A percentile compares a stretch with the other conserved stretches of the same genome.
These are phyloP conservation scores for Aspergillus thermomutatus DNA, from an alignment of 2,329 filamentous ascomycete genomes.

Conservation along the genomic window DNA sequence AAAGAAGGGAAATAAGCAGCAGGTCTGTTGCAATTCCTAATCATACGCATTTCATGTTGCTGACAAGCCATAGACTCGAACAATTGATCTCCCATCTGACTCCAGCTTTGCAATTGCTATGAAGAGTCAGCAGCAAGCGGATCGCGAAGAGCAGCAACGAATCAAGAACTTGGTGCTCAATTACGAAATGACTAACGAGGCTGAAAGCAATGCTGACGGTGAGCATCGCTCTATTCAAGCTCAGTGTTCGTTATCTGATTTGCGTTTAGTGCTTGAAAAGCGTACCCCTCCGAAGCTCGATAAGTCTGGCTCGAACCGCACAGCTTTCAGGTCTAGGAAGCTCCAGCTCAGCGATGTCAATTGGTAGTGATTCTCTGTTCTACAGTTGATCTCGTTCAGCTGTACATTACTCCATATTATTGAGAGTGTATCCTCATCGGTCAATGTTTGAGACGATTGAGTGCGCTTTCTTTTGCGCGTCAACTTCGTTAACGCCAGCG, in stretches of 20 bases:
- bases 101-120: slow-evolving; percentile 94
- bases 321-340: slow-evolving; percentile 79
- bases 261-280: slow-evolving; percentile 37
- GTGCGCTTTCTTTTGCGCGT: not conserved
- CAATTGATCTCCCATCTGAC: slow-evolving; percentile 79
- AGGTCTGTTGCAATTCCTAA: slow-evolving; percentile 54
- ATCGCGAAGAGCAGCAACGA: slow-evolving; percentile 92
- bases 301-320: slow-evolving; percentile 62
- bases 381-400: not conserved
- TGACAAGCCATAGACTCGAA: slow-evolving; percentile 65
- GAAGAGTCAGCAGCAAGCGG: slow-evolving; percentile 91
- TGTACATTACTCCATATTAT: not conserved
- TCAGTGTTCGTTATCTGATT: slow-evolving; percentile 32
- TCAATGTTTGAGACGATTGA: not conserved
- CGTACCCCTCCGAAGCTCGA: slow-evolving; percentile 44
- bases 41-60: not conserved
- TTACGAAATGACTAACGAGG: slow-evolving; percentile 83
- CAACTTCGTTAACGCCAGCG: not conserved
- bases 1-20: slow-evolving; percentile 92
- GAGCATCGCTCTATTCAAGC: slow-evolving; percentile 41
- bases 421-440: not conserved
- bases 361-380: slow-evolving; percentile 61
- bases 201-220: slow-evolving; percentile 74
- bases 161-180: slow-evolving; percentile 98
- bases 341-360: slow-evolving; percentile 95